Base-by-base conservation (phyloP, 768 basidiomycete genomes). In the Lactifluus subvellereus region DNA sequence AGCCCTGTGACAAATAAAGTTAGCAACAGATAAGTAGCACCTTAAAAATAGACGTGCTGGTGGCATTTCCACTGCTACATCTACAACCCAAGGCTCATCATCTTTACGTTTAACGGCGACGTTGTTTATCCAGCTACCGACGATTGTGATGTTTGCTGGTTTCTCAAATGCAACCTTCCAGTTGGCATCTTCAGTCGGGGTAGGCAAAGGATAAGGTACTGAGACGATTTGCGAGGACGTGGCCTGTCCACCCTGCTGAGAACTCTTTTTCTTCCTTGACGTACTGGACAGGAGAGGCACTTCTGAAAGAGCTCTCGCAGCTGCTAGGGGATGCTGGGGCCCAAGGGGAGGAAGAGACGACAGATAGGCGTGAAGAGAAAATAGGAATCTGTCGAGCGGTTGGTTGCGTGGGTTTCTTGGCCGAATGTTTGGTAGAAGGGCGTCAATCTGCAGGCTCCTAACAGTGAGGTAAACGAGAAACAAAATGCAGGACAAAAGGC, bases 51-150 rank as follows among this genome's bases (percentile, higher is more conserved):
- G 35, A 70, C 71, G 9, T 70, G 91, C 92, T 43, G 83, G 72
- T 10, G 94, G 93, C 91, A 97, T 96, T 72, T 93, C 86, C 14
- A 96, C 77, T 2, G 87, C 88, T 42, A 97, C 54, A 72, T 96
- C 94, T 1, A 95, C 84, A 7, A 80, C 82, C 66, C 87, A 94
- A 59, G 76, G 79, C 20, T 73, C 74, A 2, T 78, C 80, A 69
- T 88, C 90, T 64, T 84, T 87, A 48, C 80, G 80, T 70, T 89
- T 91, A 49, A 92, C 87, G 57, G 82, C 78, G 10, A 87, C 77
- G 68, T 86, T 84, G 63, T 90, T 88, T 0, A 86, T 82, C 93
- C 94, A 98, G 67, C 91, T 93, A 13, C 95, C 94, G 1, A 87
- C 85, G 3, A 98, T 74, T 6, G 83, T 78, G 20, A 96, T 83